Conservation (phyloP, 305 asterid genomes). For the Fraxinus sp. region DNA sequence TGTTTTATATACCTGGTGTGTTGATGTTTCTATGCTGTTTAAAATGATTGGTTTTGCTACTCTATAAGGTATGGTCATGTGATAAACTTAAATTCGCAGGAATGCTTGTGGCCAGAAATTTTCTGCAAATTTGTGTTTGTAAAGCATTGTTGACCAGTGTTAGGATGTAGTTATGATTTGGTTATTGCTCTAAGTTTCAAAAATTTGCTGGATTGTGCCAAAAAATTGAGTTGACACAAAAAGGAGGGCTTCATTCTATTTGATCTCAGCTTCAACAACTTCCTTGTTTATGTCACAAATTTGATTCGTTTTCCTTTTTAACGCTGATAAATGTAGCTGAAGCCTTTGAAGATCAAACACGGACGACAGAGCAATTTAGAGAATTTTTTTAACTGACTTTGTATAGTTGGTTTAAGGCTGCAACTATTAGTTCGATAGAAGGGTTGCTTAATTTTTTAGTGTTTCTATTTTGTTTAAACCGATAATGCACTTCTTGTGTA, state of each 20-base stretch:
- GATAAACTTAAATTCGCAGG: background rate
- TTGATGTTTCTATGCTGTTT: background rate
- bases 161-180: background rate
- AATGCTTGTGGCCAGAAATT: background rate
- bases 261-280: background rate
- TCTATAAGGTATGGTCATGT: background rate
- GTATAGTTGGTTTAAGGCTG: no score
- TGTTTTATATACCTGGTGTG: background rate
- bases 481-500: no score
- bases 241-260: background rate
- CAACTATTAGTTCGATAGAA: no score
- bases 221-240: background rate
- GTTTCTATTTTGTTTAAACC: no score
- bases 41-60: background rate
- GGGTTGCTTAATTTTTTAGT: no score
- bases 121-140: background rate
- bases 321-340: background rate
- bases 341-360: no score
- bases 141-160: background rate
- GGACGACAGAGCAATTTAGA: no score
- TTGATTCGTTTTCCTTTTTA: background rate
- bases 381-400: no score
- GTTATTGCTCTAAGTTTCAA: background rate
- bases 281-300: background rate
- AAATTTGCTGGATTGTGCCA: background rate